Evolutionary conservation across 257 asterid genomes (phyloP).

Genomic region (Lavandula angustifolia): DNA sequence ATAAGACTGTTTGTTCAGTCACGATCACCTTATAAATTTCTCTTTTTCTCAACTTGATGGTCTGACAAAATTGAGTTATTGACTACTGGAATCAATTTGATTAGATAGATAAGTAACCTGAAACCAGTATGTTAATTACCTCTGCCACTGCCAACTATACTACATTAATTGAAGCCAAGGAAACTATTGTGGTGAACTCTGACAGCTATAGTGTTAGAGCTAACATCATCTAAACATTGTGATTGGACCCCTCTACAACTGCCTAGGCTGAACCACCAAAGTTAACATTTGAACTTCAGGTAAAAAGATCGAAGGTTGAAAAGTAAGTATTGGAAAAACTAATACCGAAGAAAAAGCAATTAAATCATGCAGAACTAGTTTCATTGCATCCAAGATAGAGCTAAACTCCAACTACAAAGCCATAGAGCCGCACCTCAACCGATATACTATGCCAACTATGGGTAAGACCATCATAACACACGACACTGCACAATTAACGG

Average conservation of each 20-base stretch:
- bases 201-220: conserved; percentile 24
- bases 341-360: background rate
- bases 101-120: conserved; percentile 26
- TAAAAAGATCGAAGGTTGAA: conserved; percentile 5
- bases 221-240: conserved; percentile 20
- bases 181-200: conserved; percentile 28
- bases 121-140: too few relatives aligned
- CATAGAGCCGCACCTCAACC: conserved; percentile 41
- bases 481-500: conserved; percentile 33
- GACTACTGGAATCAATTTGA: conserved; percentile 26
- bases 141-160: conserved; percentile 29
- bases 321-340: background rate
- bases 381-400: conserved; percentile 23
- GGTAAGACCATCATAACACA: conserved; percentile 34
- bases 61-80: conserved; percentile 9
- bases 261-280: background rate
- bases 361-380: background rate
- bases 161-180: conserved; percentile 26
- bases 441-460: conserved; percentile 24
- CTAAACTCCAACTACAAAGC: conserved; percentile 40
- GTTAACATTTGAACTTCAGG: conserved; percentile 3
- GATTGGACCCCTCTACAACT: background rate
- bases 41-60: background rate
- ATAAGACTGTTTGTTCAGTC: conserved; percentile 7
- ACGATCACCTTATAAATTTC: background rate